A percentile compares a stretch with the other conserved stretches of the same genome.
phyloP scores from a whole-genome alignment of 306 rosid species.

The Vicia faba region DNA sequence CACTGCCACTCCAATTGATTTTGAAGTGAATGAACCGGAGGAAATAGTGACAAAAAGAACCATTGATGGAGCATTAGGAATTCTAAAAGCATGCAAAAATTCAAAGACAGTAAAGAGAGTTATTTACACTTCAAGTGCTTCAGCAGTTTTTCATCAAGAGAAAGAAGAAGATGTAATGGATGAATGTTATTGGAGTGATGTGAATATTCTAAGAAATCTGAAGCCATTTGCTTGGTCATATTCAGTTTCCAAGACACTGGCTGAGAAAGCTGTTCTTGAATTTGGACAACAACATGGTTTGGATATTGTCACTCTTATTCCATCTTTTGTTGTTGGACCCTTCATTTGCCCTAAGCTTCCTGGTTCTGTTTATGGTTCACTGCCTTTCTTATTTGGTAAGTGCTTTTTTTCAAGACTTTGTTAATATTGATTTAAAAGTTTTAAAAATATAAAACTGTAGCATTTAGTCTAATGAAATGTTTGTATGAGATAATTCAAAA shows the following conservation, averaged over 20 bases:
- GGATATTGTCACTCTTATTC: slow-evolving; percentile 61
- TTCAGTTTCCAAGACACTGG: slow-evolving; percentile 54
- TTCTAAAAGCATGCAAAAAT: slow-evolving; percentile 50
- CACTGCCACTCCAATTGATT: slow-evolving; percentile 12
- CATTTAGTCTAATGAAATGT: too few species aligned
- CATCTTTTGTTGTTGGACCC: slow-evolving; percentile 57
- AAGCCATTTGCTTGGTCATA: slow-evolving; percentile 38
- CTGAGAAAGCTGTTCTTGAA: slow-evolving; percentile 62
- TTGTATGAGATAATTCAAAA: too few species aligned
- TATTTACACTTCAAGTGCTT: slow-evolving; percentile 60
- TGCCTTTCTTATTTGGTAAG: slow-evolving; percentile 48
- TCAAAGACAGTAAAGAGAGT: slow-evolving; percentile 55
- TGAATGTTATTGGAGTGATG: slow-evolving; percentile 62
- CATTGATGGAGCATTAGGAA: slow-evolving; percentile 57
- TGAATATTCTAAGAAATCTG: slow-evolving; percentile 30
- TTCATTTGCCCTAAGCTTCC: slow-evolving; percentile 64
- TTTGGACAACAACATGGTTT: slow-evolving; percentile 55
- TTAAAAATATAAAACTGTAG: too few species aligned
- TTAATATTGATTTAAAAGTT: too few species aligned
- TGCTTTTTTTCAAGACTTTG: background rate
- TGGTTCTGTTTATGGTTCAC: slow-evolving; percentile 30
- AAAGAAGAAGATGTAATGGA: slow-evolving; percentile 36
- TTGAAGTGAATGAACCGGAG: slow-evolving; percentile 44
- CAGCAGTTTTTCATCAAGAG: slow-evolving; percentile 40
- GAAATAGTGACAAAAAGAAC: slow-evolving; percentile 50